Base-by-base conservation (phyloP, 1,284 basidiomycete species). In the Pterula multifida region DNA sequence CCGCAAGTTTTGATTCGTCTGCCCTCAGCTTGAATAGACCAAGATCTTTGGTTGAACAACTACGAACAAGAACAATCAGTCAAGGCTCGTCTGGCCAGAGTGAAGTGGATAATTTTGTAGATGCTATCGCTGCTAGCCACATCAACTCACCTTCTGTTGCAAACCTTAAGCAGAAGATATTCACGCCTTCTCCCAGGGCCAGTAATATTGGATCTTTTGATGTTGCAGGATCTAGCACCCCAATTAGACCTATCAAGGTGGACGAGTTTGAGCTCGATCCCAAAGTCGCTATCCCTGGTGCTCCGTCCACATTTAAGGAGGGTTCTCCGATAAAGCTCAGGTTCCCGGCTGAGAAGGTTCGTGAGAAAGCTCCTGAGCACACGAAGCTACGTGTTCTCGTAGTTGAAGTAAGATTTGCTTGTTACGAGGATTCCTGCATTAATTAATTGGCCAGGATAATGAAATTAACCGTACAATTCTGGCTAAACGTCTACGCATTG, bases 401-500 rank as follows among this genome's bases (percentile, higher is more conserved):
- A 21, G 86, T 88, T 1, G 87, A 90, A 69, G 82, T 81, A 58
- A 55, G 66, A 55, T 17, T 35, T 9, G 3, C 24, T 6, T 26
- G 9, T 19, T 26, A 15, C 19, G 3, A 1, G n/a, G 21, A 15
- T 28, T 15, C 17, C n/a, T 15, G 49, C 23, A 19, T 35, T n/a
- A n/a, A n/a, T n/a, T n/a, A n/a, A n/a, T n/a, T n/a, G n/a, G n/a
- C 2, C 39, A 85, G 81, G 82, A 88, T 57, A 87, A 90, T 56
- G 73, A 79, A 50, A 81, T 91, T 60, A 91, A 91, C 61, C 76
- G 81, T 11, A 76, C 71, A 49, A 82, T 91, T 28, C 71, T 91
- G 2, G 74, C 76, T 13, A 88, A 87, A 61, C 73, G 87, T 3
- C 65, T 92, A 22, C 67, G 69, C 13, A 68, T 81, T 53, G 82